Evolutionary conservation across 2,329 filamentous ascomycete genomes (phyloP), one percentile per base, ranked within the genome.

Genomic region (Aureobasidium sp.): DNA sequence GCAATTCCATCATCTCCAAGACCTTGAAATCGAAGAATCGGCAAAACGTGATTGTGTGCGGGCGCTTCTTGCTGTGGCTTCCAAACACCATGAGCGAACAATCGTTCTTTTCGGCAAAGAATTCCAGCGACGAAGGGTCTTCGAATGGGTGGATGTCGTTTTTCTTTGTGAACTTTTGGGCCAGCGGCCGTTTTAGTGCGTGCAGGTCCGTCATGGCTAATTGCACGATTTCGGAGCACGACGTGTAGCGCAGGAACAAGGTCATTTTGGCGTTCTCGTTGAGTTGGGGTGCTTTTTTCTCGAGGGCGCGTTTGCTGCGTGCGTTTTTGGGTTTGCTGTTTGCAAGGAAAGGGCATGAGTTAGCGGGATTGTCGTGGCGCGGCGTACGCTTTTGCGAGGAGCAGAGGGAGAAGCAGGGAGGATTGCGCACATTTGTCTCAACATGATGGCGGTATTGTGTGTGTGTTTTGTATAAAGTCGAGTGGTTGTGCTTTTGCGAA

Each of bases 71-170:
- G 70, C 80, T 88, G 70, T 85, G 86, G 68, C 81, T 84, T 49
- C 85, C 90, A 63, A 95, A 95, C 60, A 93, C 79, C 60, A 96
- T 79, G 42, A 96, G 75, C 40, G 84, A 86, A 64, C 88, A 84
- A 70, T 98, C 93, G 73, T 98, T 98, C 76, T 97, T 98, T 67
- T 90, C 84, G 58, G 86, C 85, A 76, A 98, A 90, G 76, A 98
- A 98, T 72, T 96, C 89, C 60, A 97, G 80, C 50, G 86, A 91
- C 24, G 85, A 77, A 59, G 86, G 75, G 68, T 94, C 90, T 70
- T 96, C 91, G 70, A 98, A 98, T 2, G 93, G 93, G 70, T 93
- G 90, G 63, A 95, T 86, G 61, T 83, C 79, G 71, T 98, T 98
- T 77, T 97, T 97, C 80, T 97, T 98, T 71, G 83, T 88, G 75